phyloP scores from a whole-genome alignment of 768 basidiomycete genomes.

The Hebeloma cylindrosporum region DNA sequence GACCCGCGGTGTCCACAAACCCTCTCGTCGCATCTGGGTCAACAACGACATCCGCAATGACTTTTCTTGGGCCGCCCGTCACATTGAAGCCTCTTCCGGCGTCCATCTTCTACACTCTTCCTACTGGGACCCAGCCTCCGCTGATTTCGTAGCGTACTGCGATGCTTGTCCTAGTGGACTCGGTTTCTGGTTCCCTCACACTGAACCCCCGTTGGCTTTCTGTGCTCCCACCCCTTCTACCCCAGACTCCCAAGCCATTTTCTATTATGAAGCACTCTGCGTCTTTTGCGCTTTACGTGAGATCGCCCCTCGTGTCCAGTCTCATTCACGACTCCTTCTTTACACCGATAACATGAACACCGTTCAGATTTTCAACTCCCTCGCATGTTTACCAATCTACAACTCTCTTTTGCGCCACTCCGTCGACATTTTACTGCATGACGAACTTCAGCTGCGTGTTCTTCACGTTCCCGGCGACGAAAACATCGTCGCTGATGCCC shows the following conservation, averaged over 20 bases:
- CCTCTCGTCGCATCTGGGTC: constrained; percentile 21
- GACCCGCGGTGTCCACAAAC: constrained; percentile 25
- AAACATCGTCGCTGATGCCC: constrained; percentile 32
- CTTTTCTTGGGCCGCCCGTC: constrained; percentile 1
- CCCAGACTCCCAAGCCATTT: constrained; percentile 15
- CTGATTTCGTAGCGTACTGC: constrained; percentile 3
- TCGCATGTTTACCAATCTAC: constrained; percentile 17
- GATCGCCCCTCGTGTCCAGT: neutral
- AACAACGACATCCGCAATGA: constrained; percentile 22
- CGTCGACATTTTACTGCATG: constrained; percentile 13
- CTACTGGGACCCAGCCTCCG: constrained; percentile 6
- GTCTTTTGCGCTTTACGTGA: constrained; percentile 21
- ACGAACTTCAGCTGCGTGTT: constrained; percentile 19
- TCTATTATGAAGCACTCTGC: constrained; percentile 26
- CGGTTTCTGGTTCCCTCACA: constrained; percentile 23
- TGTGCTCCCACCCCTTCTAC: constrained; percentile 7
- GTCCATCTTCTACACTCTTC: neutral
- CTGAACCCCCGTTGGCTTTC: constrained; percentile 19
- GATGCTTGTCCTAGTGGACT: constrained; percentile 11
- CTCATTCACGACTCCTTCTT: constrained; percentile 12
- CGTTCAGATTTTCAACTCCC: constrained; percentile 32
- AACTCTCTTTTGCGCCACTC: constrained; percentile 25
- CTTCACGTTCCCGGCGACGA: constrained; percentile 24
- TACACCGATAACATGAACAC: constrained; percentile 34
- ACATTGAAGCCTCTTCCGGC: neutral